Percentiles rank a stretch among this genome's conserved stretches.
Evolutionary conservation across 169 alveolate species (phyloP).

Genomic region (Cyclospora cayetanensis): DNA sequence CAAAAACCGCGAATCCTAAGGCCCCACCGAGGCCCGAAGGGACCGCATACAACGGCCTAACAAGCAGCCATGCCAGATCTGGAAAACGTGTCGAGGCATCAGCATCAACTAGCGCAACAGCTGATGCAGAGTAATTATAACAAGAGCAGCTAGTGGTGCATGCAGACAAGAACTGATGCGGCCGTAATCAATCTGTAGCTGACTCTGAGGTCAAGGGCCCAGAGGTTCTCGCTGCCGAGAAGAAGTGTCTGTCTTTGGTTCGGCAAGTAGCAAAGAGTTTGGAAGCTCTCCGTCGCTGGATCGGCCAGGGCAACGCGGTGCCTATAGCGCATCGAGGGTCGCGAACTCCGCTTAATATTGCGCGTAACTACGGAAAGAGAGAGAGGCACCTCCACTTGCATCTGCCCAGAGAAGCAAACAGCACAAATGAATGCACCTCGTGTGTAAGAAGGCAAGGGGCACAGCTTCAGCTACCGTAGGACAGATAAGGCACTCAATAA

Average conservation of each 20-base stretch:
- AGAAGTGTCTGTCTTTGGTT: slow-evolving; percentile 4
- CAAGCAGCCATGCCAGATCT: background rate
- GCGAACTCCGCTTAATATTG: background rate
- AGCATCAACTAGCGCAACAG: background rate
- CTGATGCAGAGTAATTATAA: background rate
- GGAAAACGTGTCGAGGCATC: background rate
- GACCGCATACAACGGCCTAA: background rate
- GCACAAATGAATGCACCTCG: background rate
- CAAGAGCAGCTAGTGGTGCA: background rate
- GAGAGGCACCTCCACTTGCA: background rate
- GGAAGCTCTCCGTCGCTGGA: background rate
- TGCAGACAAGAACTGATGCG: background rate
- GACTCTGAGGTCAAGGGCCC: slow-evolving; percentile 29
- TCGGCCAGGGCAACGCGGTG: slow-evolving; percentile 6
- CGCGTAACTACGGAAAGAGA: background rate
- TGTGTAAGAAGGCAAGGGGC: background rate
- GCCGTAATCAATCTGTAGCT: background rate
- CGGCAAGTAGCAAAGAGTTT: background rate
- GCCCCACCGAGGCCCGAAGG: too few species aligned
- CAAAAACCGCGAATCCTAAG: background rate
- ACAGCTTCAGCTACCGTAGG: background rate
- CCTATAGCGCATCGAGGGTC: background rate
- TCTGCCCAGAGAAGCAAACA: background rate
- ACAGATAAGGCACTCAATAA: too few species aligned
- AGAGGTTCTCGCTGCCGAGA: slow-evolving; percentile 28